Base-by-base conservation (phyloP, 805 yeast genomes). In the Candida xyloterini region DNA sequence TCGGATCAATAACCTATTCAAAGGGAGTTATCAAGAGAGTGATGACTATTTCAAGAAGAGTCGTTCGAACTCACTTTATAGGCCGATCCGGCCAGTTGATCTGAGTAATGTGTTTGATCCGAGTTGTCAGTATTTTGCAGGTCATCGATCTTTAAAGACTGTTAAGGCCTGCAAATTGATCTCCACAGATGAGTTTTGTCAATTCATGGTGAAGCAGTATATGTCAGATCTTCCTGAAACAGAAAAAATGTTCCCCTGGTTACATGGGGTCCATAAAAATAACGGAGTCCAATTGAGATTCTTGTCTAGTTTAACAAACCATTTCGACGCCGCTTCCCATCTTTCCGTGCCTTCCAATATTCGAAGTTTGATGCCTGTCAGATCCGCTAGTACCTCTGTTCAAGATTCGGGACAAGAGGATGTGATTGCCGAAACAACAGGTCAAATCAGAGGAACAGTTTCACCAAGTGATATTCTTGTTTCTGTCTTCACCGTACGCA, bases 201-300 rank as follows among this genome's bases (percentile, higher is more conserved):
- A 44, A 8, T 47, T 54, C 8, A 42, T 60, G 13, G 38, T 40
- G 8, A 40, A 28, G 3, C 55, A 56, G 21, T 58, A 53, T 30
- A 42, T 55, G 1, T 32, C 56, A 10, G 57, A 51, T 3, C 55
- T 81, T 28, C 95, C 96, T 0, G 75, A 74, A 3, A 81, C 90
- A 14, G 73, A 70, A 16, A 55, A 55, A 9, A 76, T 90, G 72
- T 90, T 89, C 52, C 97, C 97, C 0, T 89, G 96, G 96, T 67
- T 87, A 18, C 96, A 90, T 58, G 93, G 95, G 1, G 67, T 84
- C 30, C 78, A 81, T 46, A 69, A 68, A 10, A 67, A 70, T 25
- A 78, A 79, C 52, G 65, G 70, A 29, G 75, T 81, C 16, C 84
- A 78, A 52, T 62, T 72, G 30, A 64, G 71, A 59, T 66, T 78